Base-by-base conservation (phyloP, 129 eudicot genomes). In the Tagetes erecta region DNA sequence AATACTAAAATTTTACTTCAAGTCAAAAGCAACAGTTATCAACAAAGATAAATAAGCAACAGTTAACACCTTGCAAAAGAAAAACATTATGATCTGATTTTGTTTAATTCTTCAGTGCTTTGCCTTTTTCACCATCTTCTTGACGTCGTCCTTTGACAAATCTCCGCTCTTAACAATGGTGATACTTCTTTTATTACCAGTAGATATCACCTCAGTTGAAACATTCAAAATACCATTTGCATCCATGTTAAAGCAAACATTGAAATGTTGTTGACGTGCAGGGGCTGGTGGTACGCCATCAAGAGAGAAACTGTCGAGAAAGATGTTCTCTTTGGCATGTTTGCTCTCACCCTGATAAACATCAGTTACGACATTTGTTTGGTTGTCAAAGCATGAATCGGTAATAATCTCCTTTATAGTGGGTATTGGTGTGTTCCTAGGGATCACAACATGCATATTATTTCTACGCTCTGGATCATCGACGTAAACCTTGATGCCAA, bases 141-240 rank as follows among this genome's bases (percentile, higher is more conserved):
- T 3, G 47, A 38, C 5, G 10, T 38, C 47, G 35, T 5, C 39
- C 57, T 44, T 30, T 4, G n/a, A 65, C 6, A 40, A 27, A 42
- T 3, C 14, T 67, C 72, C 44, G 42, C 14, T 20, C 42, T 4
- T 52, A 13, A 11, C 69, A 59, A 78, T 20, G 27, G 27, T 20
- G 27, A 20, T 20, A 20, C 69, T n/a, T 33, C 2, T 37, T 37
- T 63, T 70, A 31, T 13, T 14, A 31, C 77, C 71, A 0, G 71
- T 44, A 20, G 82, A 69, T 34, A 8, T 38, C 37, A 37, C 65
- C 56, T 70, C 72, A 1, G 76, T 71, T 0, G 77, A 60, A 2
- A 78, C 71, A 49, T 35, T 60, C 20, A 78, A 52, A 40, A 78
- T 60, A 12, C 76, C 27, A 20, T 20, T 20, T 20, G 27, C 27